These are phyloP conservation scores for Yarrowia osloensis DNA, from an alignment of 805 yeast genomes.

Conservation along the genomic window DNA sequence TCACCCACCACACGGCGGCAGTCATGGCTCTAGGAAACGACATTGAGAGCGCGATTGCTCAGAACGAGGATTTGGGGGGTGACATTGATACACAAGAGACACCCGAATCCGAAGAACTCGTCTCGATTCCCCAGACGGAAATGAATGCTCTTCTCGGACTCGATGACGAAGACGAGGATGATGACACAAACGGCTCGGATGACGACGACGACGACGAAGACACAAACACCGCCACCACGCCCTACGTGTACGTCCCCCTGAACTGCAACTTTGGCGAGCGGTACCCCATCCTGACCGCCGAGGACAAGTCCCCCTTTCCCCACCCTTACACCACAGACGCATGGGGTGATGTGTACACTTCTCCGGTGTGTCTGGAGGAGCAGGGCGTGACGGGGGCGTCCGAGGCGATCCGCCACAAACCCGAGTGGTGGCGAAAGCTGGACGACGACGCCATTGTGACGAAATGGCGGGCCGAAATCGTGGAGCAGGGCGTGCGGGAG, in stretches of 20 bases:
- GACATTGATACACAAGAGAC: background rate
- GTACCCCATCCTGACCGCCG: background rate
- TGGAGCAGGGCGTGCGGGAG: constrained; percentile 33
- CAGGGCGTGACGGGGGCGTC: background rate
- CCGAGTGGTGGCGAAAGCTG: constrained; percentile 41
- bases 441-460: constrained; percentile 37
- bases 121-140: too few species aligned
- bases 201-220: background rate
- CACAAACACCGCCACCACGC: background rate
- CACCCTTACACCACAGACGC: background rate
- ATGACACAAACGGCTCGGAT: too few species aligned
- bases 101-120: too few species aligned
- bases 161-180: background rate
- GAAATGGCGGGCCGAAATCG: constrained; percentile 42
- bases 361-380: constrained; percentile 14
- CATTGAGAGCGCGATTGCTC: background rate
- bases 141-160: background rate
- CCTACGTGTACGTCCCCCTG: background rate
- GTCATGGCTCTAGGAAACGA: background rate
- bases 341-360: background rate
- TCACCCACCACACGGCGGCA: background rate
- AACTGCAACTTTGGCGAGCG: constrained; percentile 7
- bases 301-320: background rate
- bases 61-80: background rate
- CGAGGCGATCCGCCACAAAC: constrained; percentile 38